phyloP scores from a whole-genome alignment of 2,329 filamentous ascomycete species.

The Acrodontium crateriforme region DNA sequence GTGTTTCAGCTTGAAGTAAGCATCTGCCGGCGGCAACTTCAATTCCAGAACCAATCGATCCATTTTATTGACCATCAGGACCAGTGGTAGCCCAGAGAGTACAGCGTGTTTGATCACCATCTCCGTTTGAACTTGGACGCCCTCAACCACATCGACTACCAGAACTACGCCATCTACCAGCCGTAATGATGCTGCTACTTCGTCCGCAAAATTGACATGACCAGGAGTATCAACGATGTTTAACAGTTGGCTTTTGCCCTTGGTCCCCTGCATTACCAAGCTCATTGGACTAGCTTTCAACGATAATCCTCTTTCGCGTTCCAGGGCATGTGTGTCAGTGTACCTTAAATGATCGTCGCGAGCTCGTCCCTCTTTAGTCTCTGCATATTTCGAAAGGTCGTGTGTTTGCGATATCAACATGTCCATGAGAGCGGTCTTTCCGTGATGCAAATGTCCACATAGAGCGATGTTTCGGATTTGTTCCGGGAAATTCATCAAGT shows the following conservation, averaged over 20 bases:
- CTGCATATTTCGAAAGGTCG: conserved; percentile 63
- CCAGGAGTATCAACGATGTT: conserved; percentile 94
- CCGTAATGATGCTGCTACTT: conserved; percentile 77
- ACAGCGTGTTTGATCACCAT: conserved; percentile 95
- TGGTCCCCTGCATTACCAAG: conserved; percentile 72
- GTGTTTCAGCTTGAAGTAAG: conserved; percentile 98
- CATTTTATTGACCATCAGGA: conserved; percentile 92
- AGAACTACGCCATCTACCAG: conserved; percentile 85
- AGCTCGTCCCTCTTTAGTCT: conserved; percentile 67
- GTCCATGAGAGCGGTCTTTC: conserved; percentile 96
- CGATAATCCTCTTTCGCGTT: conserved; percentile 79
- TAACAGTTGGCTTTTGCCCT: conserved; percentile 86
- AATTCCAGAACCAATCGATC: conserved; percentile 88
- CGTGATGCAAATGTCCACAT: conserved; percentile 87
- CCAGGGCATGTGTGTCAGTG: conserved; percentile 80
- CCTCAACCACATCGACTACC: conserved; percentile 91
- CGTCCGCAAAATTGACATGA: conserved; percentile 96
- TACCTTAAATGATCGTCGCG: conserved; percentile 85
- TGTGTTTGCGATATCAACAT: conserved; percentile 96
- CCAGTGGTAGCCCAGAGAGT: conserved; percentile 75
- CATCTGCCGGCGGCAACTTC: conserved; percentile 84
- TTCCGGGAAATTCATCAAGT: conserved; percentile 90
- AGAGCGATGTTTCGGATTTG: conserved; percentile 88
- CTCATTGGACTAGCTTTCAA: conserved; percentile 94
- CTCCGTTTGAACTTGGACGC: conserved; percentile 97